A percentile compares a stretch with the other conserved stretches of the same genome.
Evolutionary conservation across 805 yeast species (phyloP).

Genomic region (Phaffomyces antillensis): DNA sequence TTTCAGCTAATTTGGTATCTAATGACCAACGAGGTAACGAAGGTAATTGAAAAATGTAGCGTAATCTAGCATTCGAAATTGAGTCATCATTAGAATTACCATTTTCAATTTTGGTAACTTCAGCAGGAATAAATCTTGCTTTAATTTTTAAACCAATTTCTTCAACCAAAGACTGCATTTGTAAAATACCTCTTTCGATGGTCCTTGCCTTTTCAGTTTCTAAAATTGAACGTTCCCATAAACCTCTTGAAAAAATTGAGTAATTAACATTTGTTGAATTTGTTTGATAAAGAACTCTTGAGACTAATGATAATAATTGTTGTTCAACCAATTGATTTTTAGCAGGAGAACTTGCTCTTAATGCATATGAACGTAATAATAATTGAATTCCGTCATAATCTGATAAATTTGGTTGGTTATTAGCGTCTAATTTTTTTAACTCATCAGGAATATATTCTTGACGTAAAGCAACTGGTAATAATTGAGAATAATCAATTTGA

Average conservation of each 20-base stretch:
- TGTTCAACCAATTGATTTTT: slow-evolving; percentile 69
- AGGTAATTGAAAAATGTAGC: slow-evolving; percentile 68
- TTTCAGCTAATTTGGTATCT: slow-evolving; percentile 79
- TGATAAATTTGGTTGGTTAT: slow-evolving; percentile 66
- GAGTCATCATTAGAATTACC: slow-evolving; percentile 16
- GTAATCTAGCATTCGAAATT: slow-evolving; percentile 42
- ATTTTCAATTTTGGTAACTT: slow-evolving; percentile 13
- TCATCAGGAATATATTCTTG: slow-evolving; percentile 56
- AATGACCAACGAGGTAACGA: slow-evolving; percentile 78
- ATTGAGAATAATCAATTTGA: slow-evolving; percentile 30
- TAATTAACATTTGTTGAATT: slow-evolving; percentile 49
- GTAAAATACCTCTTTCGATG: slow-evolving; percentile 88
- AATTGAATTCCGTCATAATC: slow-evolving; percentile 71
- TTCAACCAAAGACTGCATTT: slow-evolving; percentile 86
- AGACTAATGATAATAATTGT: slow-evolving; percentile 71
- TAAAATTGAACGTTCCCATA: slow-evolving; percentile 84
- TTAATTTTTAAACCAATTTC: slow-evolving; percentile 69
- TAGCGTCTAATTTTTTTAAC: slow-evolving; percentile 61
- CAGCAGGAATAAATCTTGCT: slow-evolving; percentile 46
- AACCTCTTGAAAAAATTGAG: slow-evolving; percentile 69
- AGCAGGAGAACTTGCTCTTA: slow-evolving; percentile 65
- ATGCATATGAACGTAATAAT: slow-evolving; percentile 55
- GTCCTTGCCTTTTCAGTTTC: slow-evolving; percentile 80
- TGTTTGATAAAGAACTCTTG: slow-evolving; percentile 55
- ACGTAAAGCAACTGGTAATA: slow-evolving; percentile 57